Base-by-base conservation (phyloP, 1,139 yeast genomes). In the Magnusiomyces suaveolens region DNA sequence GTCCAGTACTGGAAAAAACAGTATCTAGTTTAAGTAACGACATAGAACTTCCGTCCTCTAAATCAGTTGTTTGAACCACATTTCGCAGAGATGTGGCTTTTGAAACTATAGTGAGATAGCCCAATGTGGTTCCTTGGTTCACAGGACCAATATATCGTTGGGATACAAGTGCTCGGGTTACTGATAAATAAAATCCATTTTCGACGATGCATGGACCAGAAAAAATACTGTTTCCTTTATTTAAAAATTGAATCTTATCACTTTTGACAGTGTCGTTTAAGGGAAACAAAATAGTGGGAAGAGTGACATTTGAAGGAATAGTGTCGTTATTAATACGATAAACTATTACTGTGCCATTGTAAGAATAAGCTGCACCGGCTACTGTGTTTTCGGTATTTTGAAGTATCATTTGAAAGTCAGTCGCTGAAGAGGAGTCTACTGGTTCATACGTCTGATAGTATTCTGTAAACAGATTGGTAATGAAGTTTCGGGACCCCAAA, bases 71-170 rank as follows among this genome's bases (percentile, higher is more conserved):
- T 53, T 75, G 80, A 55, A 81, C 72, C 0, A 85, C 79, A 2
- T 68, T 60, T 57, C 74, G 73, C 50, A 87, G 68, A 36, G 78
- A 71, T 44, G 74, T 73, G 0, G 89, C 89, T 59, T 76, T 75
- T 60, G 86, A 76, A 0, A 86, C 70, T 2, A 87, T 80, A 0
- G 95, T 78, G 48, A 88, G 64, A 66, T 81, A 88, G 0, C 96
- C 97, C 0, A 36, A n/a, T 16, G 20, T 12, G 20, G 21, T 16
- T 26, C 46, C 23, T 4, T 32, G 26, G 2, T 6, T 38, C 2
- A 20, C 16, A 33, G 12, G n/a, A 16, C 23, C 44, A 12, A 16
- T 46, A 25, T 33, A 8, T n/a, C 23, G 10, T 38, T 48, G 51
- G 8, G 25, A 14, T n/a, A 57, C 56, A 14, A 64, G 47, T 12